These are phyloP conservation scores for Mucor irregularis DNA, from an alignment of 371 early-diverging fungal species.

Conservation along the genomic window DNA sequence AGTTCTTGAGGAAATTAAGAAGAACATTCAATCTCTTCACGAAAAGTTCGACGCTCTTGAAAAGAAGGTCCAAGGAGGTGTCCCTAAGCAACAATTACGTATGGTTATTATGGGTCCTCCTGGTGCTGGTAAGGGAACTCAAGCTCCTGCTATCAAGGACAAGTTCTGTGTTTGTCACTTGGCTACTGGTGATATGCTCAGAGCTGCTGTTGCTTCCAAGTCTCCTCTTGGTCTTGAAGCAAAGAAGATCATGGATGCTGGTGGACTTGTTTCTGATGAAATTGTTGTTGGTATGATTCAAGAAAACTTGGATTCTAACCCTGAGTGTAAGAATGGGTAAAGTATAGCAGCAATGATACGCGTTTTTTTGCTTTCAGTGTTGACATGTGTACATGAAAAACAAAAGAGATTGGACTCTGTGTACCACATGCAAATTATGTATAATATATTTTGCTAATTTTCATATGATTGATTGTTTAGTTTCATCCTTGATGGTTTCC, in stretches of 20 bases:
- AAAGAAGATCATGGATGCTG: slow-evolving; percentile 98
- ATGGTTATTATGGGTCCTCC: slow-evolving; percentile 99
- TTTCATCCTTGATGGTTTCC: slow-evolving; percentile 99
- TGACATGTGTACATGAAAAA: background rate
- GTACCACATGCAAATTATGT: background rate
- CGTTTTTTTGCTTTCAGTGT: background rate
- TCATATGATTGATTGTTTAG: slow-evolving; percentile 22
- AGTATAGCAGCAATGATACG: slow-evolving; percentile 6
- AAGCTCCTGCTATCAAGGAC: slow-evolving; percentile 94
- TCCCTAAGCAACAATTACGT: slow-evolving; percentile 59
- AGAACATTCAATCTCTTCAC: slow-evolving; percentile 52
- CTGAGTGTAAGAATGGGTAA: slow-evolving; percentile 90
- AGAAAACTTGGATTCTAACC: slow-evolving; percentile 90
- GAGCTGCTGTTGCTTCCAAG: slow-evolving; percentile 93
- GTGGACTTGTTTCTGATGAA: slow-evolving; percentile 97
- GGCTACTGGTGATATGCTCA: slow-evolving; percentile 99
- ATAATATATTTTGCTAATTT: background rate
- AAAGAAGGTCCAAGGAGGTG: slow-evolving; percentile 45
- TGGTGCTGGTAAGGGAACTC: slow-evolving; percentile 98
- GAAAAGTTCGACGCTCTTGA: slow-evolving; percentile 51
- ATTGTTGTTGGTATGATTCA: slow-evolving; percentile 97
- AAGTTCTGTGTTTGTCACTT: slow-evolving; percentile 95
- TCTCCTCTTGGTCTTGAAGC: slow-evolving; percentile 92
- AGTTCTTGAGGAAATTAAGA: slow-evolving; percentile 58
- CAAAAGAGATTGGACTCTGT: background rate